phyloP scores from a whole-genome alignment of 1,284 basidiomycete genomes.

The Puccinia polysora region DNA sequence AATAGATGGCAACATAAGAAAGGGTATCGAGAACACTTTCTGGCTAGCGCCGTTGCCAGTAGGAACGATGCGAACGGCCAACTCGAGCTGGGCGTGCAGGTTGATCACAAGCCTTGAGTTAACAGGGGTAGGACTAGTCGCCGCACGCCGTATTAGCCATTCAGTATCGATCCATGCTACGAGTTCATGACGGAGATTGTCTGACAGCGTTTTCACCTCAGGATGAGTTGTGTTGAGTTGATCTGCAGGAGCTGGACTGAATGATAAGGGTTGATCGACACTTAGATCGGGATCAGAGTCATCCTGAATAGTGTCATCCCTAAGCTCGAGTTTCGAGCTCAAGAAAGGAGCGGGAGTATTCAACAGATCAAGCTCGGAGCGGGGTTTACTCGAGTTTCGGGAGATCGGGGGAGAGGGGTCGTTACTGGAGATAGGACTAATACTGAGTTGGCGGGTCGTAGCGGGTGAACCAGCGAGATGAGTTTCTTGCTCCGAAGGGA shows the following conservation, averaged over 20 bases:
- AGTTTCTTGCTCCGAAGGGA: background rate
- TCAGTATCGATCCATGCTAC: constrained; percentile 18
- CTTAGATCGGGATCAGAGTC: constrained; percentile 16
- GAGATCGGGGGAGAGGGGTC: background rate
- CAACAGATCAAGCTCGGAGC: constrained; percentile 23
- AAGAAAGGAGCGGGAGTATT: constrained; percentile 38
- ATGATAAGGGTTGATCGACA: constrained; percentile 1
- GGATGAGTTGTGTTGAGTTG: background rate
- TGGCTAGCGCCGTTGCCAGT: background rate
- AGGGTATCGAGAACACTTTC: constrained; percentile 17
- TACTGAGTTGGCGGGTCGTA: background rate
- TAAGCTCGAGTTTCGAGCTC: background rate
- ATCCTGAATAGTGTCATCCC: background rate
- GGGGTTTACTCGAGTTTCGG: background rate
- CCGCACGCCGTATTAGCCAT: constrained; percentile 18
- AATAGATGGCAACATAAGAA: constrained; percentile 26
- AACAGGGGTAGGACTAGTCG: background rate
- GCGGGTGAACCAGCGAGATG: background rate
- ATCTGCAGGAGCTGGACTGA: background rate
- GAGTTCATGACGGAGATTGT: constrained; percentile 20
- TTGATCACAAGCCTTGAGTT: constrained; percentile 10
- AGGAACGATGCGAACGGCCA: background rate
- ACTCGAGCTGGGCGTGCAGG: constrained; percentile 30
- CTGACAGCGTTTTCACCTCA: background rate
- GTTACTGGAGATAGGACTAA: background rate